These are phyloP conservation scores for Chaetomium sp. DNA, from an alignment of 2,329 filamentous ascomycete genomes.

Conservation along the genomic window DNA sequence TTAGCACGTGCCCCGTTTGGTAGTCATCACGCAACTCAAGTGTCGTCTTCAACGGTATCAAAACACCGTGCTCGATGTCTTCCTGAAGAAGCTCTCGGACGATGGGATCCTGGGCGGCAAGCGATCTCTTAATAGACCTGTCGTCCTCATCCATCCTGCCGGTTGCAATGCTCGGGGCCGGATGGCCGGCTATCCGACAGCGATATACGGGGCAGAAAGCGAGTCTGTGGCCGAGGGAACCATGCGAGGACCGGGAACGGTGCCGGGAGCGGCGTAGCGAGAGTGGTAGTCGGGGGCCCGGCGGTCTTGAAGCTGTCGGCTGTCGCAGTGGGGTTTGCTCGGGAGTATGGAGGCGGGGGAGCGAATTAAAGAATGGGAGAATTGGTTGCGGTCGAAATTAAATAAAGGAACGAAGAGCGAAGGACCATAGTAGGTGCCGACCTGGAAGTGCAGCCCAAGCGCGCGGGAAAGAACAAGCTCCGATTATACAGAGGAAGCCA, in stretches of 20 bases:
- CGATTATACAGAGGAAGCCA: slow-evolving; percentile 21
- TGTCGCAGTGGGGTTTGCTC: neutral
- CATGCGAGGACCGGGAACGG: slow-evolving; percentile 1
- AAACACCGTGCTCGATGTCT: slow-evolving; percentile 49
- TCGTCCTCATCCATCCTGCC: slow-evolving; percentile 33
- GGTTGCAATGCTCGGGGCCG: neutral
- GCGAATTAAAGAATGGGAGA: slow-evolving; percentile 10
- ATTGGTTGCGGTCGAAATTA: slow-evolving; percentile 7
- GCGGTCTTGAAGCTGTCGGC: neutral
- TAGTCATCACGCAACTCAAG: slow-evolving; percentile 64
- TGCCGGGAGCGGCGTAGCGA: neutral
- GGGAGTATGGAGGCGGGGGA: neutral
- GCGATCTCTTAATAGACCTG: slow-evolving; percentile 31
- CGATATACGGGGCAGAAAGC: neutral
- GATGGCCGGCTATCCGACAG: neutral
- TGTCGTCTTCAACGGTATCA: slow-evolving; percentile 66
- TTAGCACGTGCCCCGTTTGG: slow-evolving; percentile 63
- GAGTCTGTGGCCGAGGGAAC: neutral
- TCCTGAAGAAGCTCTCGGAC: slow-evolving; percentile 39
- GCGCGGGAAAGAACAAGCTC: slow-evolving; percentile 32
- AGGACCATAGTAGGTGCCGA: slow-evolving; percentile 27
- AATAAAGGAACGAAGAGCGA: slow-evolving; percentile 13
- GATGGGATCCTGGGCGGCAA: slow-evolving; percentile 40
- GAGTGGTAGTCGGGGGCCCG: neutral
- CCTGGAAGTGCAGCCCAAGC: slow-evolving; percentile 13